Conservation (phyloP, 805 yeast genomes). For the Cyberlindnera veronae region DNA sequence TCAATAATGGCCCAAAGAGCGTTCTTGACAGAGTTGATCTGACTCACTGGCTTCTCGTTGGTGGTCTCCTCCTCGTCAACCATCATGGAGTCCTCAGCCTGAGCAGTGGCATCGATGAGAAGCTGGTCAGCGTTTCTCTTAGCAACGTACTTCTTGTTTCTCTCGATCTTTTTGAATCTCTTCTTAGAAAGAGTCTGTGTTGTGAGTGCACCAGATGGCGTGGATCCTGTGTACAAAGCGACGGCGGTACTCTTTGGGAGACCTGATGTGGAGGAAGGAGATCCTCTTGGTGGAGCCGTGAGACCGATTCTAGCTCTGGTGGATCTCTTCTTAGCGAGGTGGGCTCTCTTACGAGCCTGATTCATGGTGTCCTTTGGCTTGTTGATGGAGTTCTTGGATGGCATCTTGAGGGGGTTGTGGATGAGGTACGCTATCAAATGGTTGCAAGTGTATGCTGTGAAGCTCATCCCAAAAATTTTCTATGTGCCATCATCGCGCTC, state of each 20-base stretch:
- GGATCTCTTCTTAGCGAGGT: conserved; percentile 54
- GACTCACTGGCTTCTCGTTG: conserved; percentile 22
- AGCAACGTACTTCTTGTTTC: conserved; percentile 71
- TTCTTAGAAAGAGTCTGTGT: conserved; percentile 70
- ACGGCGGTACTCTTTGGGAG: conserved; percentile 38
- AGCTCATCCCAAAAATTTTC: conserved; percentile 14
- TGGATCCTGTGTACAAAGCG: conserved; percentile 36
- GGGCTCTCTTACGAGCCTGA: conserved; percentile 46
- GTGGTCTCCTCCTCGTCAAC: conserved; percentile 33
- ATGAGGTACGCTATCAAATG: neutral
- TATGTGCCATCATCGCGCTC: too few species aligned
- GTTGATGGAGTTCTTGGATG: conserved; percentile 77
- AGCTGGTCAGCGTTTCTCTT: conserved; percentile 46
- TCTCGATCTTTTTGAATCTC: conserved; percentile 70
- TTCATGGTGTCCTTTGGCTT: conserved; percentile 64
- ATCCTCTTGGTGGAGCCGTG: conserved; percentile 44
- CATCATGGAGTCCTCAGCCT: conserved; percentile 49
- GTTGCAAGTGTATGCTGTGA: too few species aligned
- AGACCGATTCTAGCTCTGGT: conserved; percentile 42
- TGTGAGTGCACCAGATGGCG: conserved; percentile 33
- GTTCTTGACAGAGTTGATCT: conserved; percentile 50
- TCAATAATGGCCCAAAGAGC: conserved; percentile 74
- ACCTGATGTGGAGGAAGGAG: conserved; percentile 40
- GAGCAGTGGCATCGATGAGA: conserved; percentile 46
- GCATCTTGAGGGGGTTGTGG: conserved; percentile 44